Base-by-base conservation (phyloP, 768 basidiomycete genomes). In the Xerocomus potaroensis region DNA sequence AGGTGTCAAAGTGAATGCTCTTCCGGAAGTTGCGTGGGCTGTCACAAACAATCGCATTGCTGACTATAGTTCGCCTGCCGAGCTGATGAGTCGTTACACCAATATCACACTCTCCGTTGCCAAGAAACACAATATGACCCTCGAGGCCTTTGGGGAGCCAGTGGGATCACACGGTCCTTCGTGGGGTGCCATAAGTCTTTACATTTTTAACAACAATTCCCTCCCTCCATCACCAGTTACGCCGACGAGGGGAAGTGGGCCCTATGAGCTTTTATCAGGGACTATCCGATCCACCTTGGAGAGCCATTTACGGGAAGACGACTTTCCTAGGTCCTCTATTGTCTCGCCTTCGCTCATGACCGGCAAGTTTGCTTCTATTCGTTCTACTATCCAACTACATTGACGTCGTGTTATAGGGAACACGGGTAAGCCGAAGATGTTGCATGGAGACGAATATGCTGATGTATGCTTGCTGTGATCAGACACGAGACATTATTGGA, bases 401-500 rank as follows among this genome's bases (percentile, higher is more conserved):
- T 27, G 10, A 27, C 5, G 26, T 27, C 10, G 26, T 27, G 10
- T 10, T 10, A 10, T 27, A 27, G 26, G 26, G 26, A 27, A 27
- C 10, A 27, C 26, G 10, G 26, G 26, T 27, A 27, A 27, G 26
- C 10, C 5, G 10, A 27, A 27, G 26, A 10, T 27, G 26, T 27
- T 36, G 21, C n/a, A 31, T 49, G 51, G 45, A 58, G 27, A 56
- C 53, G 50, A 61, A 43, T 27, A 38, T 8, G 21, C 22, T 54
- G 47, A 65, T 12, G 45, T 47, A 45, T 47, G 11, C 3, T 11
- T 12, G 39, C 10, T 15, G 41, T 41, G 44, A 31, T 4, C 50
- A 72, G 74, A 77, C 54, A 77, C 76, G 14, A 53, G 62, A 31
- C 64, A 64, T 41, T 75, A 75, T 41, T 74, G 75, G 75, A 62